Base-by-base conservation (phyloP, 805 yeast genomes). In the Candida nitratophila region DNA sequence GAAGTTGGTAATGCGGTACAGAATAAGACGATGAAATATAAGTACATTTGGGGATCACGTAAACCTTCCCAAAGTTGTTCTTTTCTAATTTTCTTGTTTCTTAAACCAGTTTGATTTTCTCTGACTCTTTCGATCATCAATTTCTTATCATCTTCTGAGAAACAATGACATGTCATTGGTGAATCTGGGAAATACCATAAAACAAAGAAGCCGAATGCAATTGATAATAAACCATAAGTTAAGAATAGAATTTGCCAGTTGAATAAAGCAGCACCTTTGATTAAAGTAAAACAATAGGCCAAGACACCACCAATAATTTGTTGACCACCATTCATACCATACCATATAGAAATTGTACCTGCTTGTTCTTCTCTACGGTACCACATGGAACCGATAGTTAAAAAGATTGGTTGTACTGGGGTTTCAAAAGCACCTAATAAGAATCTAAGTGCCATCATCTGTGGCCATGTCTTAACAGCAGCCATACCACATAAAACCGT, bases 401-500 rank as follows among this genome's bases (percentile, higher is more conserved):
- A 35, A 19, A 40, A 39, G 27, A 39, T 39, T n/a, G 73, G 64
- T 36, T 53, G 47, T 34, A 60, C 51, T 40, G 50, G 45, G 39
- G 53, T 47, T 51, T 68, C 73, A 47, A 57, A 50, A 4, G 61
- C 24, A 64, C 83, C 84, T 26, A 77, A 56, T 46, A 74, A 65
- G 51, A 74, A 70, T 50, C 83, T 60, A 22, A 73, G 50, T 1
- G 64, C 68, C 35, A 68, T 56, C 3, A 77, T 66, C 20, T 77
- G 77, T 26, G 68, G 65, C 48, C 66, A 67, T 46, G 66, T 70
- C 27, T 44, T 51, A 34, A 74, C 73, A 1, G 71, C 66, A 51
- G 74, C 71, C 42, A 69, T 74, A 26, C 73, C 61, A 48, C 74
- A 68, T n/a, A 73, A 63, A 15, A 73, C 52, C 15, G 71, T 42